Evolutionary conservation across 1,284 basidiomycete genomes (phyloP), one percentile per base, ranked within the genome.

Genomic region (Moesziomyces parantarcticus): DNA sequence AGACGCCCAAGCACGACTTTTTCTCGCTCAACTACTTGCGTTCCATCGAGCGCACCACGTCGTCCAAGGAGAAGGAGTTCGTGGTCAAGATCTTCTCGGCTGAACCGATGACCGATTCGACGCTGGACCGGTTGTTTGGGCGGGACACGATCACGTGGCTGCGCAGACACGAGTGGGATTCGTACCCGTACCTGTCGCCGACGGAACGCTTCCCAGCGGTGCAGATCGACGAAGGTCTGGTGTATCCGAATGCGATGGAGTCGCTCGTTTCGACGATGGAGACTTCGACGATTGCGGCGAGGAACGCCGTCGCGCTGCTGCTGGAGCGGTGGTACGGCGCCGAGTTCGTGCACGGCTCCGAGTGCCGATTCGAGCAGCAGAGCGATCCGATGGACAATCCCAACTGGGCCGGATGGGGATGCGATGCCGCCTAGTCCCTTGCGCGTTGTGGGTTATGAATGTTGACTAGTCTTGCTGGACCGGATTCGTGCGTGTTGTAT

Each of bases 191-290:
- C 34, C 87, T 94, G 11, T 87, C 88, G 1, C 92, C 93, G 1
- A 90, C 89, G 1, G 83, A 39, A 1, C 58, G 58, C 25, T 95
- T 92, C 85, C 90, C 93, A 18, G 90, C 92, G 0, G 86, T 94
- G 53, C 89, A 89, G 81, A 87, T 94, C 3, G 89, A 89, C 58
- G 86, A 88, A 47, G 90, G 91, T 3, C 86, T 97, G 54, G 94
- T 92, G 86, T 96, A 96, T 79, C 89, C 94, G 46, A 95, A 94
- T 71, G 89, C 92, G 0, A 91, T 96, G 76, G 94, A 97, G 51
- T 58, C 64, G 44, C 58, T 65, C 6, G 65, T 79, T 0, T 65
- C 64, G 16, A 91, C 91, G 10, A 95, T 97, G 94, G 94, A 97
- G 85, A 96, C 94, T 0, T 90, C 93, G 84, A 94, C 92, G 0